Conservation (phyloP, 2,329 filamentous ascomycete species). For the Monosporascus cannonballus region DNA sequence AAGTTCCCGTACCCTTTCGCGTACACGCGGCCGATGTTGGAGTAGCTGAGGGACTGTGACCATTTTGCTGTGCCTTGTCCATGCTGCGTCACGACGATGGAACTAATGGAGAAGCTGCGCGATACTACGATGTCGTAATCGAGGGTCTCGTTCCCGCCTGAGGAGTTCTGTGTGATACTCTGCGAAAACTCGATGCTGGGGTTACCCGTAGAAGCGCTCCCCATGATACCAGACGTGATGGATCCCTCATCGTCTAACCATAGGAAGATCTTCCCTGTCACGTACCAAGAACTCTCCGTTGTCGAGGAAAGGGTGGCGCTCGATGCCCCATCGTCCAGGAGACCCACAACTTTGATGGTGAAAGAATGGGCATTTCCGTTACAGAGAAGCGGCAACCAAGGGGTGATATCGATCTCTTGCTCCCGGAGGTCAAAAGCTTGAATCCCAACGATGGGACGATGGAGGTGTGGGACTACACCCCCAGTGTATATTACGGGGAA, state of each 20-base stretch:
- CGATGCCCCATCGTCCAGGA: slow-evolving; percentile 49
- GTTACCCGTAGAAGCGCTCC: slow-evolving; percentile 21
- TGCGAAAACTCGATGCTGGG: slow-evolving; percentile 48
- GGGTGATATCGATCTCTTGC: slow-evolving; percentile 76
- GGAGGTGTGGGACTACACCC: slow-evolving; percentile 68
- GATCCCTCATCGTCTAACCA: slow-evolving; percentile 54
- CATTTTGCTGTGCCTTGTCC: slow-evolving; percentile 40
- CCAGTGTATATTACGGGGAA: slow-evolving; percentile 81
- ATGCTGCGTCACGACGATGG: slow-evolving; percentile 43
- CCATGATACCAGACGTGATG: slow-evolving; percentile 44
- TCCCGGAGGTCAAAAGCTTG: slow-evolving; percentile 75
- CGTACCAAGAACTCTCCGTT: slow-evolving; percentile 64
- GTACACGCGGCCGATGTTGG: slow-evolving; percentile 40
- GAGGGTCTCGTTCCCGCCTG: slow-evolving; percentile 54
- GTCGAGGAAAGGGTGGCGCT: slow-evolving; percentile 43
- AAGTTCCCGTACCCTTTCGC: slow-evolving; percentile 23
- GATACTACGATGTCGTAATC: slow-evolving; percentile 51
- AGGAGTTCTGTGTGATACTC: slow-evolving; percentile 34
- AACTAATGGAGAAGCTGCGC: slow-evolving; percentile 48
- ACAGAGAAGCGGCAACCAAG: slow-evolving; percentile 64
- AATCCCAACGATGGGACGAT: slow-evolving; percentile 71
- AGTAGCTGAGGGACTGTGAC: slow-evolving; percentile 51
- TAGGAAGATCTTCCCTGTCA: slow-evolving; percentile 76
- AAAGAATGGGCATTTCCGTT: slow-evolving; percentile 62
- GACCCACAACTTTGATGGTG: slow-evolving; percentile 59